Percentiles rank a stretch among this genome's conserved stretches.
phyloP scores from a whole-genome alignment of 768 basidiomycete species.

The Xerocomus spinulosus region DNA sequence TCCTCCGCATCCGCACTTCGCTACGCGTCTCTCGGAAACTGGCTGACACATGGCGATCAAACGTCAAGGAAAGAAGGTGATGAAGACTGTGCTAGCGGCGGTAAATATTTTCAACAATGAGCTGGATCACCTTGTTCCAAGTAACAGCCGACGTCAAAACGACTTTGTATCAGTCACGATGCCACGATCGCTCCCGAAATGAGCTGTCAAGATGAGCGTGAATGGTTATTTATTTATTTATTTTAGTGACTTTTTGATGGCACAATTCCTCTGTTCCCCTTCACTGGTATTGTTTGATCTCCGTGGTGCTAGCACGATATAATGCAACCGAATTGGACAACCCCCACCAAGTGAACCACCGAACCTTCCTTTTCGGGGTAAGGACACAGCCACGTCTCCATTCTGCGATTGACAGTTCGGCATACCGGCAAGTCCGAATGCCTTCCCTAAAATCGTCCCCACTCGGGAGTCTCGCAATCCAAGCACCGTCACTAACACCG shows the following conservation, averaged over 20 bases:
- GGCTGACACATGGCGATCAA: slow-evolving; percentile 25
- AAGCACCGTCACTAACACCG: slow-evolving; percentile 54
- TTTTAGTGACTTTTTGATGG: background rate
- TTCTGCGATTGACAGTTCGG: slow-evolving; percentile 25
- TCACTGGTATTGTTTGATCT: background rate
- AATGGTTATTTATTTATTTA: background rate
- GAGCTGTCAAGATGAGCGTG: slow-evolving; percentile 21
- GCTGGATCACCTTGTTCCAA: slow-evolving; percentile 15
- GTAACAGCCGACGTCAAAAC: slow-evolving; percentile 24
- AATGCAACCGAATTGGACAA: background rate
- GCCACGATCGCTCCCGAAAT: slow-evolving; percentile 15
- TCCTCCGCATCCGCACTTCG: slow-evolving; percentile 17
- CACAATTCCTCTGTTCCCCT: background rate
- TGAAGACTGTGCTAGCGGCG: slow-evolving; percentile 8
- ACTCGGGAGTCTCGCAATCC: slow-evolving; percentile 65
- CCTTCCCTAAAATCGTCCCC: slow-evolving; percentile 39
- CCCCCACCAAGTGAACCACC: slow-evolving; percentile 11
- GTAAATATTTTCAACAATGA: slow-evolving; percentile 24
- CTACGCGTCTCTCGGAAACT: slow-evolving; percentile 16
- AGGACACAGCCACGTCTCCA: slow-evolving; percentile 12
- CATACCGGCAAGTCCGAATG: slow-evolving; percentile 33
- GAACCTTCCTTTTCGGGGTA: slow-evolving; percentile 30
- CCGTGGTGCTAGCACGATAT: background rate
- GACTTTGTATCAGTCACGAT: slow-evolving; percentile 12
- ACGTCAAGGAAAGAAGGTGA: slow-evolving; percentile 17